A percentile compares a stretch with the other conserved stretches of the same genome.
Evolutionary conservation across 2,329 filamentous ascomycete species (phyloP).

Genomic region (Metarhizium robertsii): DNA sequence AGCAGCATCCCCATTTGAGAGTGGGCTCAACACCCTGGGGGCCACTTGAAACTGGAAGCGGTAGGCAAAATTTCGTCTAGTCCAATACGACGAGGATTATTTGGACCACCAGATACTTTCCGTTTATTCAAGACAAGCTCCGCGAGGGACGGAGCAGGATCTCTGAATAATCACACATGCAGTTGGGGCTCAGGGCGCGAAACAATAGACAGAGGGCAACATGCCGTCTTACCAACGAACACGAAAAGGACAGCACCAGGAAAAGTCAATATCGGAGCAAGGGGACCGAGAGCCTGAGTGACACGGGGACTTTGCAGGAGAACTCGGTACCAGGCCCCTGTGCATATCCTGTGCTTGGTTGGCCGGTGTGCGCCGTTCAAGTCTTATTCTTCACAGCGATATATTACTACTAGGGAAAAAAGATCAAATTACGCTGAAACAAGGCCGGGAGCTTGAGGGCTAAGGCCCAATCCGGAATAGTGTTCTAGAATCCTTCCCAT

Average conservation of each 20-base stretch:
- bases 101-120: no score
- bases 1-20: not conserved
- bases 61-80: not conserved
- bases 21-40: not conserved
- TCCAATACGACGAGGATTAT: not conserved
- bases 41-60: not conserved
- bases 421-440: slow-evolving; percentile 1
- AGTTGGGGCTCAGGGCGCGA: not conserved
- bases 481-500: slow-evolving; percentile 1
- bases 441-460: not conserved
- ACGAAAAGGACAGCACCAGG: not conserved
- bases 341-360: not conserved
- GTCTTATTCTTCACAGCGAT: not conserved
- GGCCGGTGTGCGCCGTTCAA: not conserved
- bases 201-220: not conserved
- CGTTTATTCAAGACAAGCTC: not conserved
- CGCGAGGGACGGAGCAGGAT: not conserved
- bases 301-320: not conserved
- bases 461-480: not conserved
- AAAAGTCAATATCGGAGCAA: not conserved
- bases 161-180: not conserved
- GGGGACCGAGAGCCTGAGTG: not conserved
- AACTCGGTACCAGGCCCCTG: not conserved
- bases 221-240: not conserved
- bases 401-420: not conserved